Evolutionary conservation across 225 moss, liverwort and hornwort species (phyloP).

Genomic region (Thuidium tamariscinum): DNA sequence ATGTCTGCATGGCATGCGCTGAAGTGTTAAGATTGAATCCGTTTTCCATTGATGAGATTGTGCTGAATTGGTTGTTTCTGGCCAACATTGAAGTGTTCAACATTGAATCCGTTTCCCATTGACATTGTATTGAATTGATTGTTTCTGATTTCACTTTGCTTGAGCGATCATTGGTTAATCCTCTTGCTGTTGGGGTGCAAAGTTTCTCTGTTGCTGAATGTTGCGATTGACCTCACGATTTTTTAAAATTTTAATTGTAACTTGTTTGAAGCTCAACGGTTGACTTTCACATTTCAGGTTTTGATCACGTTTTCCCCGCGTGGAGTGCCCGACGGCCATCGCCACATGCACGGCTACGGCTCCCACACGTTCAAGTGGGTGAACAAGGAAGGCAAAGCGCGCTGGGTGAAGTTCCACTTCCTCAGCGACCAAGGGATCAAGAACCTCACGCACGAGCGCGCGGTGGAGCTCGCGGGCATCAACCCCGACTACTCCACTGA

Average conservation of each 20-base stretch:
- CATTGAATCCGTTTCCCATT: no score
- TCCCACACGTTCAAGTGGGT: constrained; percentile 81
- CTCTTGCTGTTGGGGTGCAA: background rate
- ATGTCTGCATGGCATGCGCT: background rate
- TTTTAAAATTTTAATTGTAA: background rate
- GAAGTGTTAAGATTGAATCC: background rate
- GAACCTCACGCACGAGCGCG: constrained; percentile 66
- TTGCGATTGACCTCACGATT: background rate
- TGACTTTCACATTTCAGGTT: constrained; percentile 14
- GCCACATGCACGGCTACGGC: constrained; percentile 85
- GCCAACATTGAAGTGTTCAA: background rate
- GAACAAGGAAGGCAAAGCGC: constrained; percentile 63
- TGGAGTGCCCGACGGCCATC: constrained; percentile 65
- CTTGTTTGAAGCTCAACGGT: background rate
- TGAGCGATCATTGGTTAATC: background rate
- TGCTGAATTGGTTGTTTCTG: background rate
- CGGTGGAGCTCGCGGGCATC: constrained; percentile 51
- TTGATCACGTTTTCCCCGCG: constrained; percentile 75
- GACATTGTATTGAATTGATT: background rate
- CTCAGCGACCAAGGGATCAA: constrained; percentile 32
- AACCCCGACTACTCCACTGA: constrained; percentile 74
- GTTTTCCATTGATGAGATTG: background rate
- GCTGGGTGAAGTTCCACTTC: constrained; percentile 50
- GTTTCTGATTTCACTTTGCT: background rate
- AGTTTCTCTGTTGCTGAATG: background rate